Evolutionary conservation across 2,329 filamentous ascomycete species (phyloP).

Genomic region (Ampelomyces quisqualis): DNA sequence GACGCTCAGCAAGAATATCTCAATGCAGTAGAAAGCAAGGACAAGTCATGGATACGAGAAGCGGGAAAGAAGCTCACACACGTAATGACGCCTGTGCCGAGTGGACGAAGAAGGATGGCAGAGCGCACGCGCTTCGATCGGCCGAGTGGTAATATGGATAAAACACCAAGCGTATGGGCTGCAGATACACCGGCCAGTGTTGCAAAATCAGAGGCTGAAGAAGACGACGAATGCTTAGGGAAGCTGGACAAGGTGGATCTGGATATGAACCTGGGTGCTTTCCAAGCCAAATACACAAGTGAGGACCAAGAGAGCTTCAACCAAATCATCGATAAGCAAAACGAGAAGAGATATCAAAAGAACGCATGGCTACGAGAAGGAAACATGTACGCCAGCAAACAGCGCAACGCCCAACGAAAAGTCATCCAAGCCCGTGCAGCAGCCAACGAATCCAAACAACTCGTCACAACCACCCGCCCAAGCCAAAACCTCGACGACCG

Average conservation of each 20-base stretch:
- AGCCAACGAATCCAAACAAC: constrained; percentile 18
- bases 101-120: constrained; percentile 42
- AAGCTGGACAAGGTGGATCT: constrained; percentile 63
- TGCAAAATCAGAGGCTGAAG: constrained; percentile 37
- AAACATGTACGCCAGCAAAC: constrained; percentile 73
- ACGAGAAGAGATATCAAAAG: constrained; percentile 78
- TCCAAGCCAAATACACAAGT: constrained; percentile 91
- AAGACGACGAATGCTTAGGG: constrained; percentile 36
- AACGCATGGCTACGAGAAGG: constrained; percentile 86
- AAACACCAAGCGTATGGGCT: constrained; percentile 66
- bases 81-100: constrained; percentile 77
- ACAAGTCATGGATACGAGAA: constrained; percentile 81
- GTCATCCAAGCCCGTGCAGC: constrained; percentile 65
- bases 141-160: constrained; percentile 32
- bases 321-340: constrained; percentile 85
- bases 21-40: constrained; percentile 82
- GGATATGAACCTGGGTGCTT: constrained; percentile 77
- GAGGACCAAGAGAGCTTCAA: constrained; percentile 99
- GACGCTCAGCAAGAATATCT: constrained; percentile 90
- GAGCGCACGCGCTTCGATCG: constrained; percentile 24
- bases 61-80: constrained; percentile 65
- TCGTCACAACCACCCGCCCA: constrained; percentile 56
- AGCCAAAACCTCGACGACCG: constrained; percentile 65
- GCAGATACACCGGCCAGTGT: constrained; percentile 71
- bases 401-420: constrained; percentile 67